Conservation (phyloP, 495 filamentous ascomycete species). For the Penicillium silybi region DNA sequence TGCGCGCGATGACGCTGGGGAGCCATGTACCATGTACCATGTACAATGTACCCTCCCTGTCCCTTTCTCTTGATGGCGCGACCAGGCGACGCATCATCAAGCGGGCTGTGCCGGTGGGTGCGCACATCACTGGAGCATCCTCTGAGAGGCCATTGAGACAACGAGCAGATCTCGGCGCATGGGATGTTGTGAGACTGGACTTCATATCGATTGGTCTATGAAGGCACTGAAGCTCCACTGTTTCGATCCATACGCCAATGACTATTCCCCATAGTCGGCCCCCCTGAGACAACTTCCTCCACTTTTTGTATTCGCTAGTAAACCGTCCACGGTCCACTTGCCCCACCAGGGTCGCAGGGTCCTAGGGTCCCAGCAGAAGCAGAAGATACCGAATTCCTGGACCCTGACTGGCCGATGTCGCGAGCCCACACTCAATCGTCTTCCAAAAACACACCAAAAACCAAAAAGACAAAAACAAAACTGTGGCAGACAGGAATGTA, state of each 20-base stretch:
- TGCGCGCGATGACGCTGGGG: not conserved
- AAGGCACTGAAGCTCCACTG: not conserved
- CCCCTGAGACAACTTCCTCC: slow-evolving; percentile 6
- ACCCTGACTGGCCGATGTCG: not conserved
- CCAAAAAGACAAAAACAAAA: not conserved
- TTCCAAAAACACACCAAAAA: not conserved
- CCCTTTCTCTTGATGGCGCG: not conserved
- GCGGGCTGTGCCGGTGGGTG: slow-evolving; percentile 18
- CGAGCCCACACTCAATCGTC: not conserved
- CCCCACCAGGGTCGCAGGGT: not conserved
- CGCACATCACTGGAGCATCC: slow-evolving; percentile 10
- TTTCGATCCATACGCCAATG: not conserved
- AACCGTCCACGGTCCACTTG: not conserved
- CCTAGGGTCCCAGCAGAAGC: not conserved
- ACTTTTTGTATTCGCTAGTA: slow-evolving; percentile 5
- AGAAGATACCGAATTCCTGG: not conserved
- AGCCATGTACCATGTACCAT: not conserved
- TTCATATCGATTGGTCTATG: not conserved
- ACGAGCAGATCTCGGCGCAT: not conserved
- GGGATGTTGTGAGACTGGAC: not conserved
- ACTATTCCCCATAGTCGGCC: not conserved
- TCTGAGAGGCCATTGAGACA: not conserved
- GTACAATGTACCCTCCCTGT: not conserved
- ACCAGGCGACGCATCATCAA: slow-evolving; percentile 19
- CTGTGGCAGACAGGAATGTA: not conserved